Conservation (phyloP, 2,329 filamentous ascomycete genomes). For the Penicillium sp. region DNA sequence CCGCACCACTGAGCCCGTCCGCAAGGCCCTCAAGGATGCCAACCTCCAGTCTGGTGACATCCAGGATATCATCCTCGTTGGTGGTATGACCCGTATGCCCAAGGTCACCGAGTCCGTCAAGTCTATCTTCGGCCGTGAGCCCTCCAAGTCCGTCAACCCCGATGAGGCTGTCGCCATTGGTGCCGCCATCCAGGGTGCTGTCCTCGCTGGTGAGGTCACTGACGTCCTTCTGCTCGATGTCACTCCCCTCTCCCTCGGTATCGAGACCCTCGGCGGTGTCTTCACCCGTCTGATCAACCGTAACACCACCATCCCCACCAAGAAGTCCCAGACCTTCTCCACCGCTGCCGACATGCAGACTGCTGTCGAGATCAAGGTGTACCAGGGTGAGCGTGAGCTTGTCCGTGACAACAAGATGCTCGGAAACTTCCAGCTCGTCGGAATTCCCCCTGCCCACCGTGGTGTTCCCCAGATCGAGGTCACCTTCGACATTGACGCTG, state of each 20-base stretch:
- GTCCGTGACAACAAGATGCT: slow-evolving; percentile 98
- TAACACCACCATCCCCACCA: slow-evolving; percentile 98
- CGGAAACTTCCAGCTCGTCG: slow-evolving; percentile 98
- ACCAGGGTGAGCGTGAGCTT: slow-evolving; percentile 99
- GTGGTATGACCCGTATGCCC: slow-evolving; percentile 99
- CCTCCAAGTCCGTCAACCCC: slow-evolving; percentile 97
- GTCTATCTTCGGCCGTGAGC: slow-evolving; percentile 93
- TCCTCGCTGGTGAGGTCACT: slow-evolving; percentile 94
- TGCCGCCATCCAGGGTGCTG: slow-evolving; percentile 95
- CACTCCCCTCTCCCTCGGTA: slow-evolving; percentile 93
- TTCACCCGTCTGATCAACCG: slow-evolving; percentile 98
- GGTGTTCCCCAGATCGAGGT: slow-evolving; percentile 97
- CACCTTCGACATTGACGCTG: slow-evolving; percentile 97
- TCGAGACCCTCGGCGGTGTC: slow-evolving; percentile 96
- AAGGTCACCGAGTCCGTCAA: slow-evolving; percentile 97
- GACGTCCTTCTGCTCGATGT: slow-evolving; percentile 94
- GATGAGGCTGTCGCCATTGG: slow-evolving; percentile 98
- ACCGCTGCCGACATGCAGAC: slow-evolving; percentile 98
- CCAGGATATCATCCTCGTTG: slow-evolving; percentile 95
- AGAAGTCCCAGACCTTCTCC: slow-evolving; percentile 98
- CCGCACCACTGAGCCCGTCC: slow-evolving; percentile 86
- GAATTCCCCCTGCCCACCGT: slow-evolving; percentile 92
- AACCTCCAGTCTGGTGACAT: slow-evolving; percentile 89
- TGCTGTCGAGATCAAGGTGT: slow-evolving; percentile 99
- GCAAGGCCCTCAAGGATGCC: slow-evolving; percentile 96